Percentiles rank a stretch among this genome's conserved stretches.
These are phyloP conservation scores for Zygosaccharomyces pseudobailii DNA, from an alignment of 1,139 yeast genomes.

Conservation along the genomic window DNA sequence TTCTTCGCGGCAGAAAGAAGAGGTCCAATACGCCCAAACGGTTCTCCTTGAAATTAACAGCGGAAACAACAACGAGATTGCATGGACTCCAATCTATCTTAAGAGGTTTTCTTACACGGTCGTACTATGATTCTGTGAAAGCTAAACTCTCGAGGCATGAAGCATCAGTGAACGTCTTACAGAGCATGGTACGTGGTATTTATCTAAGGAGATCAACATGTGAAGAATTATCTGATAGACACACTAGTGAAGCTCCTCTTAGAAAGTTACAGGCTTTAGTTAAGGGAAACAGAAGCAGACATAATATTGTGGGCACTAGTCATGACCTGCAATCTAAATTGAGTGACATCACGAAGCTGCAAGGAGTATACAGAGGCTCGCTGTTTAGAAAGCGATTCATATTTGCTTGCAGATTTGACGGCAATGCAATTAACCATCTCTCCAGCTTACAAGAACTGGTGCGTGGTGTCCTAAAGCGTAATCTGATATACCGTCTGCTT, in stretches of 20 bases:
- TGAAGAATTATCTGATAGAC: conserved; percentile 17
- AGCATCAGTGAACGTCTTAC: conserved; percentile 32
- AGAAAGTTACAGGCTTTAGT: conserved; percentile 33
- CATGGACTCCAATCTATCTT: conserved; percentile 36
- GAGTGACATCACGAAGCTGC: conserved; percentile 20
- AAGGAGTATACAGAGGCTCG: conserved; percentile 40
- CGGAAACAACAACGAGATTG: neutral
- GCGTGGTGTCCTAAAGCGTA: neutral
- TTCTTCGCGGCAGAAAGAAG: conserved; percentile 30
- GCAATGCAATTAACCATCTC: neutral
- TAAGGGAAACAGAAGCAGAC: conserved; percentile 30
- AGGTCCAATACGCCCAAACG: conserved; percentile 16
- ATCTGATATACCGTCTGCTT: neutral
- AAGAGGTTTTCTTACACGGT: conserved; percentile 33
- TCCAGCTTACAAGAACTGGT: neutral
- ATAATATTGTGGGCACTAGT: conserved; percentile 3
- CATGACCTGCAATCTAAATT: conserved; percentile 6
- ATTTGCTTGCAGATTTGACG: neutral
- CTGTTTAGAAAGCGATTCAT: conserved; percentile 5
- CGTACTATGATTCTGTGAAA: conserved; percentile 14
- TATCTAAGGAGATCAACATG: conserved; percentile 41
- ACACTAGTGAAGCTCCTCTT: conserved; percentile 15
- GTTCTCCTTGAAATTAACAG: neutral
- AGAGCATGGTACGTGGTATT: conserved; percentile 52
- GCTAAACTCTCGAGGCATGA: conserved; percentile 15